Percentiles rank a stretch among this genome's conserved stretches.
Evolutionary conservation across 441 rosid species (phyloP).

Genomic region (Lepidium campestre): DNA sequence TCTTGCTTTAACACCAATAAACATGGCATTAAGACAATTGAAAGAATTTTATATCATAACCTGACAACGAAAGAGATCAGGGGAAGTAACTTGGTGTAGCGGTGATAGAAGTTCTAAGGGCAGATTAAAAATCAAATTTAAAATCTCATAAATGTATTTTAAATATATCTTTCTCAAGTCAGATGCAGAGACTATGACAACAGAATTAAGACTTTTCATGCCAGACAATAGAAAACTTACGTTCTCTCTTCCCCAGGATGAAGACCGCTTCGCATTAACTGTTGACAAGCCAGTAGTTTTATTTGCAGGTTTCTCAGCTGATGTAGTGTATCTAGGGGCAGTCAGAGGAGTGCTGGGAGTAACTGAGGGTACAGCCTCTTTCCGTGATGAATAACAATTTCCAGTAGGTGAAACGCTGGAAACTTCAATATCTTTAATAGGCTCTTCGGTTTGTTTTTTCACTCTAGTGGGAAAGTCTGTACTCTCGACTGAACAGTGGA

Average conservation of each 20-base stretch:
- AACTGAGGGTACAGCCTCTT: constrained; percentile 66
- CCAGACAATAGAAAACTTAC: constrained; percentile 42
- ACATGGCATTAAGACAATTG: background rate
- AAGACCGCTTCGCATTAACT: constrained; percentile 52
- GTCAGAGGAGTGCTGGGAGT: constrained; percentile 56
- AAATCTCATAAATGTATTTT: background rate
- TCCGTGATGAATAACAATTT: constrained; percentile 66
- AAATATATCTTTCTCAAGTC: background rate
- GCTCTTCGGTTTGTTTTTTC: constrained; percentile 52
- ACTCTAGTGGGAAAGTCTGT: constrained; percentile 33
- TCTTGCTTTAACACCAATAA: background rate
- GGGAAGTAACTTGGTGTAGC: background rate
- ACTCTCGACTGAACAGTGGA: constrained; percentile 48
- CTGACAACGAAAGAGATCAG: background rate
- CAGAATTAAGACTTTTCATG: background rate
- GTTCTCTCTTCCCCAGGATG: constrained; percentile 81
- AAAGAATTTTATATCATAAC: background rate
- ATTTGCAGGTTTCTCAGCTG: constrained; percentile 55
- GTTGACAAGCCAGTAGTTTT: constrained; percentile 49
- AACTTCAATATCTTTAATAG: constrained; percentile 39
- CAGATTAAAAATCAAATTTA: background rate
- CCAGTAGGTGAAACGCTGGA: constrained; percentile 44
- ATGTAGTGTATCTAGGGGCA: constrained; percentile 47
- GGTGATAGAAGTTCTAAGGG: background rate
- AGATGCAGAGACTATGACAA: background rate